Percentiles rank a stretch among this genome's conserved stretches.
Conservation (phyloP, 495 filamentous ascomycete species). For the Sporormia fimetaria region DNA sequence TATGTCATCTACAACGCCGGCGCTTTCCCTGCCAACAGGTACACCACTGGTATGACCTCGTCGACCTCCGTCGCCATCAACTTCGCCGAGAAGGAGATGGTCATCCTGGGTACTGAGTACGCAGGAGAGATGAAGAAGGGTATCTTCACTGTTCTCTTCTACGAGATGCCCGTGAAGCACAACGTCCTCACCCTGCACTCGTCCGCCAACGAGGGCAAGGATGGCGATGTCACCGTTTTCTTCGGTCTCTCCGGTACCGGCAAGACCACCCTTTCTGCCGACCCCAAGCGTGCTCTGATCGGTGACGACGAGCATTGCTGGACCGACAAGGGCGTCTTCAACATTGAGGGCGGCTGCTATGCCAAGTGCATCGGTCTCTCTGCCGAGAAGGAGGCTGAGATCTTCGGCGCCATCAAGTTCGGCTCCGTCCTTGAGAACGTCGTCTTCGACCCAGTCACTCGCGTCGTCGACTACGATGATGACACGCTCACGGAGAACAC, state of each 20-base stretch:
- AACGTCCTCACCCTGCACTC: conserved; percentile 96
- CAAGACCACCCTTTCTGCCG: conserved; percentile 95
- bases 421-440: conserved; percentile 97
- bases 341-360: conserved; percentile 99
- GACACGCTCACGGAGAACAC: conserved; percentile 95
- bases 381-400: conserved; percentile 96
- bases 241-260: conserved; percentile 97
- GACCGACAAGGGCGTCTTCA: conserved; percentile 94
- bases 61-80: conserved; percentile 79
- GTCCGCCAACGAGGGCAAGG: conserved; percentile 78
- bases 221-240: conserved; percentile 93
- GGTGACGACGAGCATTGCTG: conserved; percentile 99
- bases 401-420: conserved; percentile 91
- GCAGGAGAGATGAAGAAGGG: conserved; percentile 99
- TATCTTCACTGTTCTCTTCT: conserved; percentile 97
- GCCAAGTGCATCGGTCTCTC: conserved; percentile 98
- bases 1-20: conserved; percentile 99
- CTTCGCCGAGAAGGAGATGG: conserved; percentile 88
- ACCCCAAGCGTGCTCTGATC: conserved; percentile 90
- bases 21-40: conserved; percentile 96
- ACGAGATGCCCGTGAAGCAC: conserved; percentile 99
- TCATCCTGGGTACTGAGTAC: conserved; percentile 98
- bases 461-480: conserved; percentile 91
- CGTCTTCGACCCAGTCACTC: conserved; percentile 84
- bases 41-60: conserved; percentile 96